A percentile compares a stretch with the other conserved stretches of the same genome.
These are phyloP conservation scores for Camellia sinensis DNA, from an alignment of 148 eudicot species.

Conservation along the genomic window DNA sequence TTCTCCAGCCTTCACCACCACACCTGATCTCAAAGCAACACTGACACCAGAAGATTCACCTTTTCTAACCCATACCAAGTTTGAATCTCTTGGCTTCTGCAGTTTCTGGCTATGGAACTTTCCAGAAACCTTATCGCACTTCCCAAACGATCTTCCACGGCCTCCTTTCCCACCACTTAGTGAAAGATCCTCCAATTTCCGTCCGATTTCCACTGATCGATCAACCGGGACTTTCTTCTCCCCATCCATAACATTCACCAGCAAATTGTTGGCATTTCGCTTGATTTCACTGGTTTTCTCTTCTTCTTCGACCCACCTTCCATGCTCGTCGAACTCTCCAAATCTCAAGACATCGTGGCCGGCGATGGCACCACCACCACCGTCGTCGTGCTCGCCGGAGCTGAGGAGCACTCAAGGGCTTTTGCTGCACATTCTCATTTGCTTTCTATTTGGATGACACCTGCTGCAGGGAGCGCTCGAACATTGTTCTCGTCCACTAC, in stretches of 20 bases:
- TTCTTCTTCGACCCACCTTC: no score
- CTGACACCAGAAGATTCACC: constrained; percentile 3
- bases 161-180: constrained; percentile 6
- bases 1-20: no score
- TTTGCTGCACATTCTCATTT: constrained; percentile 16
- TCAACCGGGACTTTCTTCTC: neutral
- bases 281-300: neutral
- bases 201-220: constrained; percentile 1
- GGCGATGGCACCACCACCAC: no score
- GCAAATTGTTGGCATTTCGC: neutral
- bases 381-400: no score
- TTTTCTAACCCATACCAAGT: constrained; percentile 33
- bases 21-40: neutral
- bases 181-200: constrained; percentile 1
- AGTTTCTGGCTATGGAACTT: neutral
- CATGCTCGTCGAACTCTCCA: no score
- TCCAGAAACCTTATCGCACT: neutral
- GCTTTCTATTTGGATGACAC: constrained; percentile 15
- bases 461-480: constrained; percentile 61
- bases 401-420: no score
- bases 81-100: constrained; percentile 13
- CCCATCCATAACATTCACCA: neutral
- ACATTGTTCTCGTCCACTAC: constrained; percentile 75
- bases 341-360: no score
- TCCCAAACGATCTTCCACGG: neutral